Evolutionary conservation across 2,329 filamentous ascomycete species (phyloP).

Genomic region (Neodidymelliopsis sp.): DNA sequence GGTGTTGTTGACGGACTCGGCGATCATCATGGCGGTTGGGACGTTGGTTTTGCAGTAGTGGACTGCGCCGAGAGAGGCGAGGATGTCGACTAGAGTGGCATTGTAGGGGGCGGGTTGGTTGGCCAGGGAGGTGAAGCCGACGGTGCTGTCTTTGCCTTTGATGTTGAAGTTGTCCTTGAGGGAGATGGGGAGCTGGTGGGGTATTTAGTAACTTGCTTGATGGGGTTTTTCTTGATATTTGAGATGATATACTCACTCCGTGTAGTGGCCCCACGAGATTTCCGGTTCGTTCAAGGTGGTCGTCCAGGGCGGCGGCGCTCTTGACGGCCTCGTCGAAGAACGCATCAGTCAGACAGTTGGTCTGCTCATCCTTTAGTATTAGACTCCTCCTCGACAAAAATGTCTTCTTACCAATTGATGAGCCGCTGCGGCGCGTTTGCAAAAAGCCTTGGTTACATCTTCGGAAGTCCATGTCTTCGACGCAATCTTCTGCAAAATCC

Average conservation of each 20-base stretch:
- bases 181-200: slow-evolving; percentile 71
- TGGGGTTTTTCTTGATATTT: too few relatives aligned
- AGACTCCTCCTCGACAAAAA: not conserved
- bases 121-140: slow-evolving; percentile 70
- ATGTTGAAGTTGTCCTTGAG: slow-evolving; percentile 77
- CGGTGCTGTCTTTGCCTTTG: slow-evolving; percentile 64
- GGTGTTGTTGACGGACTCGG: slow-evolving; percentile 70
- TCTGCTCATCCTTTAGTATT: slow-evolving; percentile 47
- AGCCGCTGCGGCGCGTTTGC: slow-evolving; percentile 62
- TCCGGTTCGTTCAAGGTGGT: slow-evolving; percentile 56
- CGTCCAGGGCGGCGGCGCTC: slow-evolving; percentile 61
- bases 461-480: slow-evolving; percentile 59
- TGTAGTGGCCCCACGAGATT: slow-evolving; percentile 64
- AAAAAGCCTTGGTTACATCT: slow-evolving; percentile 62
- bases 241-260: too few relatives aligned
- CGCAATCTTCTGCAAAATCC: slow-evolving; percentile 52
- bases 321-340: slow-evolving; percentile 63
- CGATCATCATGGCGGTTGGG: slow-evolving; percentile 74
- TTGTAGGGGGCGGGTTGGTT: slow-evolving; percentile 65
- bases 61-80: slow-evolving; percentile 68
- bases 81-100: slow-evolving; percentile 64
- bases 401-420: slow-evolving; percentile 58
- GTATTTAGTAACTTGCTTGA: too few relatives aligned
- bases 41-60: slow-evolving; percentile 76
- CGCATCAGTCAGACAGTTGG: slow-evolving; percentile 67